Percentiles rank a stretch among this genome's conserved stretches.
Conservation (phyloP, 2,329 filamentous ascomycete genomes). For the Didymella keratinophila region DNA sequence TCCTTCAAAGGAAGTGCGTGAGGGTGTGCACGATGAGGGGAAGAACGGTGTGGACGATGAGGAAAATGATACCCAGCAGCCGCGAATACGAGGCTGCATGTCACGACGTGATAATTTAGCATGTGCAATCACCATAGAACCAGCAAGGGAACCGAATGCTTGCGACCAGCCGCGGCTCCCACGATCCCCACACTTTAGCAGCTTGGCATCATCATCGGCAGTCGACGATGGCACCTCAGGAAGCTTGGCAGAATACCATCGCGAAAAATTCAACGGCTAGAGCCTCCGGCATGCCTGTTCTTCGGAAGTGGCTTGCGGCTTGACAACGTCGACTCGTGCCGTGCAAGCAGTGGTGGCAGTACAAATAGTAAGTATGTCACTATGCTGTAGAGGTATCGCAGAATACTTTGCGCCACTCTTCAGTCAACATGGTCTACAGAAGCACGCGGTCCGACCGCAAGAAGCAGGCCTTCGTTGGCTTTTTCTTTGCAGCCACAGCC, state of each 20-base stretch:
- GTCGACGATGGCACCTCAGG: slow-evolving; percentile 1
- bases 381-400: neutral
- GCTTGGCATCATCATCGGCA: slow-evolving; percentile 21
- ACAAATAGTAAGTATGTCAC: slow-evolving; percentile 9
- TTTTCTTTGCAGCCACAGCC: slow-evolving; percentile 18
- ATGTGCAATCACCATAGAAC: neutral
- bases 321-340: slow-evolving; percentile 1
- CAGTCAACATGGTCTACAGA: slow-evolving; percentile 10
- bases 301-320: slow-evolving; percentile 12
- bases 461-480: slow-evolving; percentile 18
- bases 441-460: slow-evolving; percentile 13
- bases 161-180: neutral
- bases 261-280: slow-evolving; percentile 5
- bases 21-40: neutral
- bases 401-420: neutral
- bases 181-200: slow-evolving; percentile 16
- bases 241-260: slow-evolving; percentile 6
- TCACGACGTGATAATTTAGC: slow-evolving; percentile 6
- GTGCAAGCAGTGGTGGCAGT: slow-evolving; percentile 1
- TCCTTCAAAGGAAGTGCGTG: no score
- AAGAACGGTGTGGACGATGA: neutral
- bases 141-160: neutral
- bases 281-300: slow-evolving; percentile 3
- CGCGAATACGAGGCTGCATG: neutral
- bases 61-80: slow-evolving; percentile 13